A percentile compares a stretch with the other conserved stretches of the same genome.
These are phyloP conservation scores for Lactuca sativa DNA, from an alignment of 129 eudicot genomes.

Conservation along the genomic window DNA sequence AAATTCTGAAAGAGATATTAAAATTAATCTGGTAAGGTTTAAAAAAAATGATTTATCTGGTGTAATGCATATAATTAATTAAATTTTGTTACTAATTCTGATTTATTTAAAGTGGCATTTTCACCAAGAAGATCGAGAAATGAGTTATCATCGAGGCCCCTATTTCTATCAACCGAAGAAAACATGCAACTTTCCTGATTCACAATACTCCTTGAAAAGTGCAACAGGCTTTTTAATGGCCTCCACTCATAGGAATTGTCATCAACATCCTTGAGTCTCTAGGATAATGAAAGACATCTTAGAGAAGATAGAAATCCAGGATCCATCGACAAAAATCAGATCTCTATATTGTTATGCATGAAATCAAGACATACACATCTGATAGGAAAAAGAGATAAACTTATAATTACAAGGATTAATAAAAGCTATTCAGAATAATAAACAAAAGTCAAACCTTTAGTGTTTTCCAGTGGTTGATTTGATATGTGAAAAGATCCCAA, in stretches of 20 bases:
- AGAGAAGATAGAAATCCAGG: constrained; percentile 61
- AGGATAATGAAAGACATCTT: constrained; percentile 44
- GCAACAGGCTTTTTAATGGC: constrained; percentile 57
- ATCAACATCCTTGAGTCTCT: constrained; percentile 43
- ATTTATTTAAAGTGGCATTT: constrained; percentile 28
- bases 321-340: constrained; percentile 52
- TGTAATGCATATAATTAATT: neutral
- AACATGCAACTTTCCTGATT: constrained; percentile 27
- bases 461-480: constrained; percentile 38
- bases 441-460: constrained; percentile 53
- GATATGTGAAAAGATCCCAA: constrained; percentile 62
- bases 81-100: neutral
- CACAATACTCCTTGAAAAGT: constrained; percentile 48
- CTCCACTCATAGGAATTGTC: constrained; percentile 73
- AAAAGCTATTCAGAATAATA: neutral
- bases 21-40: constrained; percentile 57
- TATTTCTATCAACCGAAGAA: constrained; percentile 32
- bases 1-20: constrained; percentile 13
- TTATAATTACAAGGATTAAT: constrained; percentile 1
- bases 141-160: constrained; percentile 34
- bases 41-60: constrained; percentile 12
- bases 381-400: constrained; percentile 25
- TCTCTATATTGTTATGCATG: constrained; percentile 1
- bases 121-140: constrained; percentile 48
- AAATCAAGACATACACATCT: constrained; percentile 34